Conservation (phyloP, 495 filamentous ascomycete species). For the Neurospora sp. region DNA sequence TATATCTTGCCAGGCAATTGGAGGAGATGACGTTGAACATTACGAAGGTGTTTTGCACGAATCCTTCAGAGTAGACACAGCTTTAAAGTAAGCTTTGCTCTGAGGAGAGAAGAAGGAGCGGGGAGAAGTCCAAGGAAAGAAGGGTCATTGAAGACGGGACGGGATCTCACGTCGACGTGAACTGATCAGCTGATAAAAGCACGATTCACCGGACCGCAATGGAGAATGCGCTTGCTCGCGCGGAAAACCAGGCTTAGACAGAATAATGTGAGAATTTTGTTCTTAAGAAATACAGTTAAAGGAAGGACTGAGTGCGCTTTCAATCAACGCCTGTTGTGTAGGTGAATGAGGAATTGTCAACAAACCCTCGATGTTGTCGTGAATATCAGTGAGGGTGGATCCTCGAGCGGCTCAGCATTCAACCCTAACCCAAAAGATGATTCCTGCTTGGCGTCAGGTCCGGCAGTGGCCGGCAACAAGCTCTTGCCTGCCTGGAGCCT, state of each 20-base stretch:
- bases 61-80: not conserved
- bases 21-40: not conserved
- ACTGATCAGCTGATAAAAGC: not conserved
- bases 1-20: not conserved
- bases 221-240: not conserved
- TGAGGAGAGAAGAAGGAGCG: not conserved
- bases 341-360: not conserved
- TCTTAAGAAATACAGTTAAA: not conserved
- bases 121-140: not conserved
- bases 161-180: not conserved
- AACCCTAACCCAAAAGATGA: not conserved
- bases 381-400: not conserved
- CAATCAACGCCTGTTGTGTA: not conserved
- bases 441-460: not conserved
- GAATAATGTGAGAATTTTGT: not conserved
- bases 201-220: not conserved
- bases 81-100: not conserved
- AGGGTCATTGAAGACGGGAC: not conserved
- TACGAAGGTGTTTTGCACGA: not conserved
- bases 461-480: not conserved
- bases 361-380: not conserved
- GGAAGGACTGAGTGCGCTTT: not conserved
- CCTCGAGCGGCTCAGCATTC: not conserved
- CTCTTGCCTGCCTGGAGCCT: not conserved
- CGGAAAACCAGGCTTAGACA: not conserved